These are phyloP conservation scores for Spathaspora girioi DNA, from an alignment of 805 yeast genomes.

Conservation along the genomic window DNA sequence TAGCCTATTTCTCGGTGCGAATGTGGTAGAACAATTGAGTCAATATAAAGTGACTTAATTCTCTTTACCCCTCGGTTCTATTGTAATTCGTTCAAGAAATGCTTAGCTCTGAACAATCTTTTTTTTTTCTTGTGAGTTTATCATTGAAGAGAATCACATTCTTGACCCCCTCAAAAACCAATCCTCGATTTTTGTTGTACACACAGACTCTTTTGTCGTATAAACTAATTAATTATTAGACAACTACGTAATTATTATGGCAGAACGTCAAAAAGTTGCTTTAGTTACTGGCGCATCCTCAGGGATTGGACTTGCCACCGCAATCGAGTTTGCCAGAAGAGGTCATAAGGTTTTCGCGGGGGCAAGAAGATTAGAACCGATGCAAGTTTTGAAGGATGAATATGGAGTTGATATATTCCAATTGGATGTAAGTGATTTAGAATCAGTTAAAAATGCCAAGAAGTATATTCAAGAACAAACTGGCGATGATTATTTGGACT, in stretches of 20 bases:
- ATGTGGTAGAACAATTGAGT: no score
- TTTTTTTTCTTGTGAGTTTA: no score
- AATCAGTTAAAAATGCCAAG: constrained; percentile 44
- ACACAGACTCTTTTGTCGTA: neutral
- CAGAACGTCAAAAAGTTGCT: constrained; percentile 37
- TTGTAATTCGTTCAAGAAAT: no score
- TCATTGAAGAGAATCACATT: no score
- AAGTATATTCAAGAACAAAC: constrained; percentile 38
- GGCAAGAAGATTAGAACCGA: constrained; percentile 62
- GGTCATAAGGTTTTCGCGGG: constrained; percentile 68
- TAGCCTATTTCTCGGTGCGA: no score
- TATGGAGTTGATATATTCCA: constrained; percentile 43
- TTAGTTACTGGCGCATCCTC: constrained; percentile 58
- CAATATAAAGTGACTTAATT: no score
- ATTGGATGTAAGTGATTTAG: constrained; percentile 56
- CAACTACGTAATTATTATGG: constrained; percentile 2
- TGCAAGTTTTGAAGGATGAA: constrained; percentile 47
- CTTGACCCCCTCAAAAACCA: no score
- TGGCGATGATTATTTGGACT: constrained; percentile 47
- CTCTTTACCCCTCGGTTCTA: no score
- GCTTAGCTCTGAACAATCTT: no score
- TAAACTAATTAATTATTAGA: neutral
- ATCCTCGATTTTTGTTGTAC: neutral
- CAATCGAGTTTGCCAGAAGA: constrained; percentile 46
- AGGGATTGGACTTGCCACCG: constrained; percentile 51